These are phyloP conservation scores for Leishmania martiniquensis DNA, from an alignment of 208 protist genomes.

Conservation along the genomic window DNA sequence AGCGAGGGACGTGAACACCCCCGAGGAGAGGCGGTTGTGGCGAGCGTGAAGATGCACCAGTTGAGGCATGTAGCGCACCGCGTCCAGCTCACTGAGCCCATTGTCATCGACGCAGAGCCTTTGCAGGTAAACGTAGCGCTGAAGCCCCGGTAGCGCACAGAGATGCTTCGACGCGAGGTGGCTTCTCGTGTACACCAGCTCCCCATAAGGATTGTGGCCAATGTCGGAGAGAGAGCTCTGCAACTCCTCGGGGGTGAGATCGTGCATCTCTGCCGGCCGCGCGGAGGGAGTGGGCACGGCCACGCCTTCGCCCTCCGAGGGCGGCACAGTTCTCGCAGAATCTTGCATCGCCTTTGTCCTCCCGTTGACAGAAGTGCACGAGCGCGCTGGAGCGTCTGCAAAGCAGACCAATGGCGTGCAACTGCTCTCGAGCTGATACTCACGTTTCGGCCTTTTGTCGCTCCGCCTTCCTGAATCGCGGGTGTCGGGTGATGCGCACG, in stretches of 20 bases:
- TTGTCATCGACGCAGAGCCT: conserved; percentile 72
- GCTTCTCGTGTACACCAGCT: conserved; percentile 60
- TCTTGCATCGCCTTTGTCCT: neutral
- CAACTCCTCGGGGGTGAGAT: conserved; percentile 8
- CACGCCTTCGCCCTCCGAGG: neutral
- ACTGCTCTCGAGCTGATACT: neutral
- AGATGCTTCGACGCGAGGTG: conserved; percentile 36
- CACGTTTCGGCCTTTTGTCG: neutral
- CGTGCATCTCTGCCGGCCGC: neutral
- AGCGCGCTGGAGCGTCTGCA: neutral
- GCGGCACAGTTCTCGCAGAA: neutral
- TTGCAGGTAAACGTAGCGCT: conserved; percentile 66
- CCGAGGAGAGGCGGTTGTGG: conserved; percentile 57
- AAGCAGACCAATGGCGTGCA: neutral
- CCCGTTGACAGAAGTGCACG: neutral
- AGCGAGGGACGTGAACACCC: conserved; percentile 53
- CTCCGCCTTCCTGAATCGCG: no score
- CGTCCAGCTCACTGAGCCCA: conserved; percentile 51
- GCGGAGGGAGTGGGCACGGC: neutral
- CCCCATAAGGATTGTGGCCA: conserved; percentile 60
- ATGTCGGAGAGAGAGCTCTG: conserved; percentile 44
- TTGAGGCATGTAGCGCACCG: conserved; percentile 43
- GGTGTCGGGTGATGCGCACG: neutral
- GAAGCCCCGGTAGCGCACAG: conserved; percentile 40
- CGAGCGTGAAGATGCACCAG: conserved; percentile 73